A percentile compares a stretch with the other conserved stretches of the same genome.
These are phyloP conservation scores for Beauveria sp. DNA, from an alignment of 2,329 filamentous ascomycete genomes.

Conservation along the genomic window DNA sequence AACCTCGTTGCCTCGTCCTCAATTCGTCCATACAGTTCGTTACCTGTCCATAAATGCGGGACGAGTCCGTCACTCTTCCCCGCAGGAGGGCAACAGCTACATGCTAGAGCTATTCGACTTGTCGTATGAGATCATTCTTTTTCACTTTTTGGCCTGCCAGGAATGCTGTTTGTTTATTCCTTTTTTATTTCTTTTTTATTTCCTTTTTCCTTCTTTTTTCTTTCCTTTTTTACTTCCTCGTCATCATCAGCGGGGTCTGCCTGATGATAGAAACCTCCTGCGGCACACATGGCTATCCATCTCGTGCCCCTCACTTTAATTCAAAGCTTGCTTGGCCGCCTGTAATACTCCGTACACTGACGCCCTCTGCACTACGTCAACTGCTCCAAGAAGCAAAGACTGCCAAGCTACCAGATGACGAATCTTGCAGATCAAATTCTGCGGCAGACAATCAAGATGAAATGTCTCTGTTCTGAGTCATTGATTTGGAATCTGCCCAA, in stretches of 20 bases:
- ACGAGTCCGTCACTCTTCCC: background rate
- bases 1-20: background rate
- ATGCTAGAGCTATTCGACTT: background rate
- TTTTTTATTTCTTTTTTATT: background rate
- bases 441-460: no score
- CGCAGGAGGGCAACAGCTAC: background rate
- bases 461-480: background rate
- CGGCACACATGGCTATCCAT: background rate
- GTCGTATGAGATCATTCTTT: background rate
- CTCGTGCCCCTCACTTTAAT: background rate
- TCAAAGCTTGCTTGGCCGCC: background rate
- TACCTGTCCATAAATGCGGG: background rate
- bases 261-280: background rate
- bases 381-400: background rate
- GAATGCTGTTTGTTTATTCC: background rate
- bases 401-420: background rate
- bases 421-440: background rate
- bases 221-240: background rate
- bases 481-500: background rate
- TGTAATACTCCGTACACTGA: background rate
- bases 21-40: background rate
- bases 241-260: background rate
- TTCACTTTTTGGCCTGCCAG: background rate
- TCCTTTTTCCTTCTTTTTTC: background rate
- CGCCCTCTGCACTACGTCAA: background rate